Evolutionary conservation across 441 rosid genomes (phyloP).

Genomic region (Mallotus repandus): DNA sequence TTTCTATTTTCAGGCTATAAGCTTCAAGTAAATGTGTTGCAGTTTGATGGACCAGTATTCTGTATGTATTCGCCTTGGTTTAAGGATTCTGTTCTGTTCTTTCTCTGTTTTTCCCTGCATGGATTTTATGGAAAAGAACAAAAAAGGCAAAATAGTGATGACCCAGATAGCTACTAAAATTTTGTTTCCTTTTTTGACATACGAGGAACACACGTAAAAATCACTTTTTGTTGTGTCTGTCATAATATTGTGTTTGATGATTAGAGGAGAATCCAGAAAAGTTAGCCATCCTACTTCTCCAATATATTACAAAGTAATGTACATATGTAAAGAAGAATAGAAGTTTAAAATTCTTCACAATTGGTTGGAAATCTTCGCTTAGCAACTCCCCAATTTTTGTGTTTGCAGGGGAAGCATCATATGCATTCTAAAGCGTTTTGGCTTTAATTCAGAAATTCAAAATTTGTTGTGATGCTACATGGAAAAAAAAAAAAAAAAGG

Average conservation of each 20-base stretch:
- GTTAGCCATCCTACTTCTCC: not conserved
- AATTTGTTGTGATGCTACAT: too few relatives aligned
- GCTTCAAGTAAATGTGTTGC: constrained; percentile 11
- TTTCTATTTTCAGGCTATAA: constrained; percentile 41
- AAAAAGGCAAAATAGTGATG: not conserved
- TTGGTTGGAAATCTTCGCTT: not conserved
- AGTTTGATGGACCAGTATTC: constrained; percentile 10
- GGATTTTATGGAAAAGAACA: not conserved
- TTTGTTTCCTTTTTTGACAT: not conserved
- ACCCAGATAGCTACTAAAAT: not conserved
- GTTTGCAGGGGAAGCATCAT: too few relatives aligned
- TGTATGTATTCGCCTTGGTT: not conserved
- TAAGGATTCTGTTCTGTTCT: not conserved
- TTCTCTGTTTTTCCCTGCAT: not conserved
- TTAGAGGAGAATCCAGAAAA: not conserved
- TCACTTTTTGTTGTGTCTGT: not conserved
- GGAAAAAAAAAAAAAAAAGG: too few relatives aligned
- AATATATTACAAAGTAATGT: not conserved
- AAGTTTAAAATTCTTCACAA: not conserved
- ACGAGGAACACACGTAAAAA: not conserved
- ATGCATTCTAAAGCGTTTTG: too few relatives aligned
- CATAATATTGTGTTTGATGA: constrained; percentile 1
- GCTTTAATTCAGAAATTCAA: too few relatives aligned
- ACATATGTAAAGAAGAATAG: not conserved
- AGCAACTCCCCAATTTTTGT: not conserved